Percentiles rank a stretch among this genome's conserved stretches.
Conservation (phyloP, 176 grass and related monocot genomes). For the Pontederia crassipes region DNA sequence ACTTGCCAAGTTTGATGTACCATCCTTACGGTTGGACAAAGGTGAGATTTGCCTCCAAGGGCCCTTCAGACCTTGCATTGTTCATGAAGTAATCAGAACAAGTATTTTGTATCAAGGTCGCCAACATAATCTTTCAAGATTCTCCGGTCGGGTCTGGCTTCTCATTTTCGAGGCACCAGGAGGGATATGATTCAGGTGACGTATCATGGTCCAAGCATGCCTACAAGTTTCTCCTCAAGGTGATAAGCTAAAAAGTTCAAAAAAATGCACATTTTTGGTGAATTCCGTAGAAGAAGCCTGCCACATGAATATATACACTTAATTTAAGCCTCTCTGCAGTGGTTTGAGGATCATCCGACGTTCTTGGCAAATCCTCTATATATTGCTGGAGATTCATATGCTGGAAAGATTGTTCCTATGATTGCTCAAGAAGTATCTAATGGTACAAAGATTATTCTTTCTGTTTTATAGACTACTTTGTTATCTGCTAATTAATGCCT, state of each 20-base stretch:
- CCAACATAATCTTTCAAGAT: conserved; percentile 7
- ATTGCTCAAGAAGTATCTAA: background rate
- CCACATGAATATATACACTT: no score
- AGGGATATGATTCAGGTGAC: background rate
- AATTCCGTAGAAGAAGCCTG: background rate
- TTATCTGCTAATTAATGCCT: background rate
- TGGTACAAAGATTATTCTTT: background rate
- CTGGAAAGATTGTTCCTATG: background rate
- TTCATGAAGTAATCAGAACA: no score
- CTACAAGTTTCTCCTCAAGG: conserved; percentile 2
- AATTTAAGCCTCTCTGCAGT: background rate
- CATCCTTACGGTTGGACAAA: no score
- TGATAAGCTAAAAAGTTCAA: background rate
- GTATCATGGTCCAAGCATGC: background rate
- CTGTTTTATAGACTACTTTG: background rate
- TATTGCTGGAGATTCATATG: conserved; percentile 12
- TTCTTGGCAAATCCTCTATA: conserved; percentile 3
- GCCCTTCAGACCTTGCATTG: no score
- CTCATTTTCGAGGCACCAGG: background rate
- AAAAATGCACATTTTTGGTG: background rate
- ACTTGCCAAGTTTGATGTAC: no score
- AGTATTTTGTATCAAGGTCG: background rate
- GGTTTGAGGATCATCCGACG: background rate
- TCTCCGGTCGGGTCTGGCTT: conserved; percentile 6
- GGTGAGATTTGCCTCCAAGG: no score